These are phyloP conservation scores for Candida adriatica DNA, from an alignment of 805 yeast species.

Conservation along the genomic window DNA sequence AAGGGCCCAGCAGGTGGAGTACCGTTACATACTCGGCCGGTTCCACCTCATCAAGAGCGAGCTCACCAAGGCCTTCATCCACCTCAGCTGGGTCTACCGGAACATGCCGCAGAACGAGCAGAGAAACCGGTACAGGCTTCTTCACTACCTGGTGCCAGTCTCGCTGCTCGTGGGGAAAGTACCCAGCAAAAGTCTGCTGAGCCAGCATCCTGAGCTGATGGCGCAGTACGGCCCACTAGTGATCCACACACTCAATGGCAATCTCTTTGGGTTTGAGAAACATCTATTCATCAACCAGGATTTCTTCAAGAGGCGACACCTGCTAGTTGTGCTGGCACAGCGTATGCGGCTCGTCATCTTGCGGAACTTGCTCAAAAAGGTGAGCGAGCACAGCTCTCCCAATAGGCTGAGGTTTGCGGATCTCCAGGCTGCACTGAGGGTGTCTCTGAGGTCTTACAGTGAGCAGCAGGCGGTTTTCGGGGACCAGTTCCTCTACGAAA, in stretches of 20 bases:
- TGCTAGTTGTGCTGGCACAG: conserved; percentile 39
- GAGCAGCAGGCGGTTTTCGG: conserved; percentile 11
- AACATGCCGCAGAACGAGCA: conserved; percentile 7
- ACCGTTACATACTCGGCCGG: conserved; percentile 46
- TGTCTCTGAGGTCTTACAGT: conserved; percentile 17
- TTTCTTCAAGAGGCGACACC: conserved; percentile 31
- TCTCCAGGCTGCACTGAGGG: conserved; percentile 21
- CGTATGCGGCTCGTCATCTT: conserved; percentile 38
- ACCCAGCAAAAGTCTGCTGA: conserved; percentile 31
- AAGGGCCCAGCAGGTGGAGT: conserved; percentile 40
- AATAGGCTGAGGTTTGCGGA: conserved; percentile 6
- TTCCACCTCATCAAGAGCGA: conserved; percentile 48
- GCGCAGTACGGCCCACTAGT: conserved; percentile 33
- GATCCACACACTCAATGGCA: conserved; percentile 33
- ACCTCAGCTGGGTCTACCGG: conserved; percentile 39
- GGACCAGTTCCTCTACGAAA: conserved; percentile 22
- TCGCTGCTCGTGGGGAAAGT: conserved; percentile 45
- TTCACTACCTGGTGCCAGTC: conserved; percentile 45
- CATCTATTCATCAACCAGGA: conserved; percentile 29
- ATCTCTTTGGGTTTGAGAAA: conserved; percentile 30
- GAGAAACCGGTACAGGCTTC: conserved; percentile 25
- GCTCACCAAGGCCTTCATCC: conserved; percentile 38
- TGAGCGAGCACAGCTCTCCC: conserved; percentile 11
- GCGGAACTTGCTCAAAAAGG: conserved; percentile 32
- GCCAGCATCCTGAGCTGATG: conserved; percentile 22